These are phyloP conservation scores for Barnettozyma siamensis DNA, from an alignment of 805 yeast genomes.

Conservation along the genomic window DNA sequence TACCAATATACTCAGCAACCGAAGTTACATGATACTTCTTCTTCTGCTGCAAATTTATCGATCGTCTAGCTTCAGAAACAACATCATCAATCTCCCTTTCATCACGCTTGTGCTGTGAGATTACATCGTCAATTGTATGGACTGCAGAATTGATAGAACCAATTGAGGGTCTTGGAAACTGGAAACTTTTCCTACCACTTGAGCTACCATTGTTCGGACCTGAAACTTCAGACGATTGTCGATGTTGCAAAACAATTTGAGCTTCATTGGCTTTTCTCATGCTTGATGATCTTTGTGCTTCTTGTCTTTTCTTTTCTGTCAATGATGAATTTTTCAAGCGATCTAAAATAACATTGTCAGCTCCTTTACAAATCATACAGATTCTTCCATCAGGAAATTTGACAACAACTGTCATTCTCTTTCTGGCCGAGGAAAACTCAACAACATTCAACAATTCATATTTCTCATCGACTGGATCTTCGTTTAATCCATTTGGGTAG, in stretches of 20 bases:
- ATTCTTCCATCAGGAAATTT: conserved; percentile 70
- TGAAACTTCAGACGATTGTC: conserved; percentile 38
- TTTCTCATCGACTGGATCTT: conserved; percentile 54
- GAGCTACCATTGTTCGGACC: conserved; percentile 15
- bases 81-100: conserved; percentile 50
- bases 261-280: conserved; percentile 77
- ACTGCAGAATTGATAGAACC: conserved; percentile 23
- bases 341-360: conserved; percentile 85
- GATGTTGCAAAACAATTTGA: conserved; percentile 55
- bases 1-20: conserved; percentile 34
- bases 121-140: conserved; percentile 45
- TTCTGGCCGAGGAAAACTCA: conserved; percentile 82
- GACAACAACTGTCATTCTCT: conserved; percentile 89
- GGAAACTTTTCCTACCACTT: conserved; percentile 27
- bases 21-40: conserved; percentile 39
- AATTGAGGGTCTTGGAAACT: conserved; percentile 28
- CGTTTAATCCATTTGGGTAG: conserved; percentile 77
- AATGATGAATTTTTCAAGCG: conserved; percentile 51
- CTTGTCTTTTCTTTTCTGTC: conserved; percentile 61
- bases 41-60: conserved; percentile 54
- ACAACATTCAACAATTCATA: conserved; percentile 76
- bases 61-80: conserved; percentile 45
- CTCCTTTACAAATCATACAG: conserved; percentile 87
- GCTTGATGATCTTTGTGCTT: conserved; percentile 49
- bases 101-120: conserved; percentile 37